Evolutionary conservation across 768 basidiomycete genomes (phyloP), one percentile per base, ranked within the genome.

Genomic region (Brasilioporus rufonigricans): DNA sequence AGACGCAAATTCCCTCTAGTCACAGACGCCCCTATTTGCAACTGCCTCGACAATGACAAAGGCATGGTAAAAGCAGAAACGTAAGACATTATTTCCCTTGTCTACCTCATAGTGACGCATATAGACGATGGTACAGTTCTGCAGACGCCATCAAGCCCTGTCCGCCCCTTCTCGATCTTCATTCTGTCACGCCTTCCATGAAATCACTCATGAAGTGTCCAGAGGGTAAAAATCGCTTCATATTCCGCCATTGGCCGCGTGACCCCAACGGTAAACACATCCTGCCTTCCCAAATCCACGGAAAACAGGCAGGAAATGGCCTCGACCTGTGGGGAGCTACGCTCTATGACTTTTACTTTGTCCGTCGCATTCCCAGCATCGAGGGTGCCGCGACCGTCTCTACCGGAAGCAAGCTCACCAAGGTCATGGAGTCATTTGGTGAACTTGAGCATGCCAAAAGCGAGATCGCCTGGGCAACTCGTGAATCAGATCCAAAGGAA

Each of bases 281-380:
- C 21, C 0, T 32, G 0, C 58, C 48, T 5, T 57, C 52, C 12
- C 19, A 48, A 12, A 49, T 61, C 9, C 61, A 18, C 1, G 66
- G 68, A 0, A 67, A 70, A 44, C 44, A 60, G 36, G 61, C 66
- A 1, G 56, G 44, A 21, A 65, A 65, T 14, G 63, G 59, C 6
- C 52, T 60, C 23, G 10, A 56, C 23, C 19, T 59, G 19, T 70
- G 69, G 68, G 69, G 65, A 5, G 67, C 67, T 0, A 70, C 69
- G 1, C 63, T 70, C 29, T 65, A 61, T 43, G 69, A 70, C 44
- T 71, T 70, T 52, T 70, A 61, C 44, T n/a, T 35, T 54, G 38
- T 63, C 48, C 44, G 40, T 29, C 33, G 56, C 27, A 16, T 59
- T 14, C 61, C 61, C 4, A 9, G 13, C 31, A 33, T 0, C 16